Conservation (phyloP, 2,329 filamentous ascomycete genomes). For the Penicillium sp. region DNA sequence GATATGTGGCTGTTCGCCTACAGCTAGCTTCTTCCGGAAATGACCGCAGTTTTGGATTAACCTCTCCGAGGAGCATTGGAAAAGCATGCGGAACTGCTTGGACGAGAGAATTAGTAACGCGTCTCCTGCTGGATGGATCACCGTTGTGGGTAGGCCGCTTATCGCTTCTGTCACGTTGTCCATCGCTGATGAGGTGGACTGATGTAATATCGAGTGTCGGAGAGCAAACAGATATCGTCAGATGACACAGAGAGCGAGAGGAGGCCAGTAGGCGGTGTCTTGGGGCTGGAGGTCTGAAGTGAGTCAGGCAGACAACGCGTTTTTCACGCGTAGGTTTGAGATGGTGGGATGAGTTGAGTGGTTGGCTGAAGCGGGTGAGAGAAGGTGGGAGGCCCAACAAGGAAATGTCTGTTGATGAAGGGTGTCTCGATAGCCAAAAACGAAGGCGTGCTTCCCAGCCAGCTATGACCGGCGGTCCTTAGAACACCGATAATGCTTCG, state of each 20-base stretch:
- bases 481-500: no score
- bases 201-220: not conserved
- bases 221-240: not conserved
- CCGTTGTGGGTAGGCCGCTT: not conserved
- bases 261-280: not conserved
- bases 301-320: not conserved
- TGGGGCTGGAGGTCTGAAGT: not conserved
- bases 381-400: no score
- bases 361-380: not conserved
- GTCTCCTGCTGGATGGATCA: not conserved
- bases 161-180: not conserved
- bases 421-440: no score
- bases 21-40: not conserved
- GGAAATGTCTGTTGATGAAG: no score
- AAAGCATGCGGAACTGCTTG: not conserved
- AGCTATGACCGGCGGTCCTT: no score
- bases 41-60: not conserved
- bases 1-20: not conserved
- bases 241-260: not conserved
- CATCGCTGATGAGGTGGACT: not conserved
- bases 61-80: not conserved
- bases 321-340: not conserved
- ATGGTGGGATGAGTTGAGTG: not conserved
- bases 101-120: not conserved
- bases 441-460: no score